Evolutionary conservation across 495 filamentous ascomycete genomes (phyloP), one percentile per base, ranked within the genome.

Genomic region (Choiromyces venosus): DNA sequence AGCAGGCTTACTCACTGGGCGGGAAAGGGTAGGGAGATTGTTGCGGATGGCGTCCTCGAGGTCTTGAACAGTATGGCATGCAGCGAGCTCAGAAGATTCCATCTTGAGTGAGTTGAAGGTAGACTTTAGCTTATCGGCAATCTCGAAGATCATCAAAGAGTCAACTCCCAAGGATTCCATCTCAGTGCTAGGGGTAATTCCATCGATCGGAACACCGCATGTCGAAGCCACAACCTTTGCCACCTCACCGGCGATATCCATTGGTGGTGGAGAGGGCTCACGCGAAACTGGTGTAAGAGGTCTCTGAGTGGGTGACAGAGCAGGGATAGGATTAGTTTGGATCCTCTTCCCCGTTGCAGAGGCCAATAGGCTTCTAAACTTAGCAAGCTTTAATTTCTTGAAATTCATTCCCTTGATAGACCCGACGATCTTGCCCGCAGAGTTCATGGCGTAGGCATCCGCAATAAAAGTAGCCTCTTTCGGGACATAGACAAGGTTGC

Each of bases 131-230:
- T 85, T 82, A 52, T 86, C 85, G 67, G 81, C 82, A 64, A 90
- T 85, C 2, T 83, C 86, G 44, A 90, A 81, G 33, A 85, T 84
- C 83, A 90, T 85, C 52, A 90, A 83, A 0, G 87, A 89, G 76
- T 90, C 88, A n/a, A 89, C 85, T 39, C 88, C 88, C 12, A 88
- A 81, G 71, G 88, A 87, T 29, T 84, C 78, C 72, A 89, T 87
- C 69, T 83, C 83, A 37, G 85, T 86, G 74, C 84, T 84, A 66
- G 88, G 86, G 0, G 81, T 83, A 18, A 94, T 85, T 74, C 92
- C 90, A 6, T 89, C 86, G 0, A 89, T 82, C 6, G 89, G 83
- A 18, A 92, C 86, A 33, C 88, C 89, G 82, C 92, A 91, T 78
- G 93, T 91, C 37, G 87, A 84, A 3, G 89, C 87, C 66, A 93